Conservation (phyloP, 2,329 filamentous ascomycete species). For the Ophiostoma perfectum region DNA sequence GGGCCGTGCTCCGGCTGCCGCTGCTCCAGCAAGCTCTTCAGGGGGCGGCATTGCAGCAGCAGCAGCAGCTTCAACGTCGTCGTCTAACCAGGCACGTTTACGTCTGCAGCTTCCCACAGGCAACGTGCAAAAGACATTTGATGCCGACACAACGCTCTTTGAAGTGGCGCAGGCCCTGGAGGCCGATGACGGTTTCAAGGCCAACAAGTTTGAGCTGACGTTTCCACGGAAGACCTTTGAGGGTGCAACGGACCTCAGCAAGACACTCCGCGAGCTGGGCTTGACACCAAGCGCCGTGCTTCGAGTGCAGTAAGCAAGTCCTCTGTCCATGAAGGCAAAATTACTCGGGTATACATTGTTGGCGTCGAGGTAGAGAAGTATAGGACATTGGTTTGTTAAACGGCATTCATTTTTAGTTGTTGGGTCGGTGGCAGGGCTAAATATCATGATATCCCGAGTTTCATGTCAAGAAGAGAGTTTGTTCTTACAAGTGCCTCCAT, state of each 20-base stretch:
- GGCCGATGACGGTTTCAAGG: slow-evolving; percentile 62
- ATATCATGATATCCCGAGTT: too few relatives aligned
- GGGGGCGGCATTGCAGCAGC: slow-evolving; percentile 37
- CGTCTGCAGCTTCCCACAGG: slow-evolving; percentile 65
- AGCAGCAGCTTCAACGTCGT: slow-evolving; percentile 56
- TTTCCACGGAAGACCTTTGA: slow-evolving; percentile 80
- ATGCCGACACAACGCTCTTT: slow-evolving; percentile 85
- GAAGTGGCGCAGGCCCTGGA: slow-evolving; percentile 77
- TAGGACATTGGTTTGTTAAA: too few relatives aligned
- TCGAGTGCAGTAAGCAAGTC: slow-evolving; percentile 25
- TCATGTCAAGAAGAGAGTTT: too few relatives aligned
- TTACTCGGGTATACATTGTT: too few relatives aligned
- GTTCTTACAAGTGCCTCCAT: too few relatives aligned
- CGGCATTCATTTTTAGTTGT: too few relatives aligned
- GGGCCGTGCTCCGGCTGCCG: slow-evolving; percentile 49
- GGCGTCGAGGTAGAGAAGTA: too few relatives aligned
- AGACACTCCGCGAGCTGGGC: slow-evolving; percentile 88
- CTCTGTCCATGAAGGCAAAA: too few relatives aligned
- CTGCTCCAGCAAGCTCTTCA: slow-evolving; percentile 37
- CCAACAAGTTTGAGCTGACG: slow-evolving; percentile 74
- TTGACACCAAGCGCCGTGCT: slow-evolving; percentile 86
- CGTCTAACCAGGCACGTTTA: slow-evolving; percentile 67
- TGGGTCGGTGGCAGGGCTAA: too few relatives aligned
- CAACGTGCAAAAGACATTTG: slow-evolving; percentile 79
- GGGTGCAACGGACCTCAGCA: slow-evolving; percentile 68